These are phyloP conservation scores for Cryptococcus hybrid DNA, from an alignment of 1,284 basidiomycete genomes.

Conservation along the genomic window DNA sequence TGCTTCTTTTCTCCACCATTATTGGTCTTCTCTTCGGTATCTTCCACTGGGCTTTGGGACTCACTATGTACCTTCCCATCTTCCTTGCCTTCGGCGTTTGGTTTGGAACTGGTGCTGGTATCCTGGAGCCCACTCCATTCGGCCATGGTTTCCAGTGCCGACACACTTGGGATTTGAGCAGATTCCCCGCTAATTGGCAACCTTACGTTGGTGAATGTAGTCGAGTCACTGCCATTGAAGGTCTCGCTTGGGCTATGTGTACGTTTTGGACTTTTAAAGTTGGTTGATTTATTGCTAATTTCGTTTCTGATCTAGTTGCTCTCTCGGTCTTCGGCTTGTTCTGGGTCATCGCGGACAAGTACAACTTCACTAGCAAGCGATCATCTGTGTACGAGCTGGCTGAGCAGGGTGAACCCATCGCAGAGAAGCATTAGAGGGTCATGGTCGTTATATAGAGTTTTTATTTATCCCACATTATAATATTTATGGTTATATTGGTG, in stretches of 20 bases:
- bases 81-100: slow-evolving; percentile 31
- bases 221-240: slow-evolving; percentile 32
- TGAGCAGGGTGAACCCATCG: slow-evolving; percentile 11
- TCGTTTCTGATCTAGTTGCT: slow-evolving; percentile 20
- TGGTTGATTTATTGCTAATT: not conserved
- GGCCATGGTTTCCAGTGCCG: slow-evolving; percentile 42
- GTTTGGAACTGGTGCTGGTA: slow-evolving; percentile 35
- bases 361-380: slow-evolving; percentile 22
- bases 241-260: slow-evolving; percentile 43
- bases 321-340: slow-evolving; percentile 35
- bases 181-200: slow-evolving; percentile 26
- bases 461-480: no score
- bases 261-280: slow-evolving; percentile 8
- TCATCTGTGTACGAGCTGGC: slow-evolving; percentile 25
- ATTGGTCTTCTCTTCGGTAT: slow-evolving; percentile 31
- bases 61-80: slow-evolving; percentile 27
- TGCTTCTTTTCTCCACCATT: slow-evolving; percentile 38
- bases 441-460: no score
- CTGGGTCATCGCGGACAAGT: slow-evolving; percentile 33
- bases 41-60: slow-evolving; percentile 33
- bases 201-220: slow-evolving; percentile 31
- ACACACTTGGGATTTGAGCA: slow-evolving; percentile 17
- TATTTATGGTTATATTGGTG: no score
- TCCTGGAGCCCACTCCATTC: slow-evolving; percentile 39
- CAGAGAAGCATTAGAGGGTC: slow-evolving; percentile 8